These are phyloP conservation scores for Pythium diclinum DNA, from an alignment of 352 stramenopile genomes.

Conservation along the genomic window DNA sequence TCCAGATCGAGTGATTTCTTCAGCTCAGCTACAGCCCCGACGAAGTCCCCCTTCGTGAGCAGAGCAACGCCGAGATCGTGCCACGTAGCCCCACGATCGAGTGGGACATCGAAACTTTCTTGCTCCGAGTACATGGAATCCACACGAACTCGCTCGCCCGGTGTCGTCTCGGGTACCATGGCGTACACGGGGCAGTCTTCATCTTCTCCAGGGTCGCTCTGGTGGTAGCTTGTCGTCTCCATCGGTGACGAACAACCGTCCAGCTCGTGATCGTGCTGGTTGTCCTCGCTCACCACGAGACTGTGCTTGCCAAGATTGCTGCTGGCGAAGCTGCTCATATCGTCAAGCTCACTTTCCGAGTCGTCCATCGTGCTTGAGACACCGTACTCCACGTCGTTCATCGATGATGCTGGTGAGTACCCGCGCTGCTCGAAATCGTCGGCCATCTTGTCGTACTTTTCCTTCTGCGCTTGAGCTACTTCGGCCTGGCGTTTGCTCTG, in stretches of 20 bases:
- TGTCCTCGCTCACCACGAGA: conserved; percentile 9
- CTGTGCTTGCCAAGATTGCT: conserved; percentile 8
- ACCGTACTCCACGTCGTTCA: conserved; percentile 5
- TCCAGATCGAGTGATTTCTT: conserved; percentile 44
- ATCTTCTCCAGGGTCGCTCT: not conserved
- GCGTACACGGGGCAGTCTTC: conserved; percentile 14
- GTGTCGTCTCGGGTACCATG: conserved; percentile 19
- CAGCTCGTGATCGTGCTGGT: conserved; percentile 18
- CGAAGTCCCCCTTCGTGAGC: conserved; percentile 45
- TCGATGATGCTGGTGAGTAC: conserved; percentile 16
- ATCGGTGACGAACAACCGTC: conserved; percentile 6
- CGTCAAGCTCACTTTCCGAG: conserved; percentile 8
- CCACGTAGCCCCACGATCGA: conserved; percentile 49
- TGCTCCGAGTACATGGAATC: conserved; percentile 20
- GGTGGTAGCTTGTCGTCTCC: not conserved
- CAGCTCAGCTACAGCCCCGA: conserved; percentile 35
- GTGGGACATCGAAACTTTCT: conserved; percentile 29
- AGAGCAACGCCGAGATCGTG: conserved; percentile 50
- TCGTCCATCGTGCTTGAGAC: not conserved
- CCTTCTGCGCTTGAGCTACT: conserved; percentile 11
- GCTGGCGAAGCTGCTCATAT: conserved; percentile 1
- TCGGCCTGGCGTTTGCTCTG: conserved; percentile 16
- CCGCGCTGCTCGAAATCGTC: conserved; percentile 21
- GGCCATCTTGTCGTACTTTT: conserved; percentile 16
- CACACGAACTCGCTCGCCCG: conserved; percentile 22